Evolutionary conservation across 148 eudicot genomes (phyloP).

Genomic region (Silene latifolia): DNA sequence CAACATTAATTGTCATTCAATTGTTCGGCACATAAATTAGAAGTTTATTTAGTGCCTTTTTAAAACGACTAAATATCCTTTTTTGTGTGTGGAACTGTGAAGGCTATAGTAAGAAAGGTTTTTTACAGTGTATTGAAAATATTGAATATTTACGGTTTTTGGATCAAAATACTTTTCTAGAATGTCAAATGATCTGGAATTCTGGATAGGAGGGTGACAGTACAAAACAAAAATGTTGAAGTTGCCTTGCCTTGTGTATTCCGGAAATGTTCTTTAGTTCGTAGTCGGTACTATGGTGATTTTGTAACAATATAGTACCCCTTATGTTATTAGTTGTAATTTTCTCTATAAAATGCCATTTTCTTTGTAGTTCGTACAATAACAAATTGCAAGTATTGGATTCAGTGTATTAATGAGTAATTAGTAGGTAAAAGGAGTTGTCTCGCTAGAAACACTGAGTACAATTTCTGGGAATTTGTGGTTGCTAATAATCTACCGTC

Average conservation of each 20-base stretch:
- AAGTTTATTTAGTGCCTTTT: not conserved
- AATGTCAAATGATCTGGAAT: too few species aligned
- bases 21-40: not conserved
- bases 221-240: not conserved
- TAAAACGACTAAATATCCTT: not conserved
- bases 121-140: too few species aligned
- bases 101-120: too few species aligned
- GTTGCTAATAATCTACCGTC: conserved; percentile 6
- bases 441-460: not conserved
- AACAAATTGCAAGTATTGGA: not conserved
- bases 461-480: not conserved
- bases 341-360: not conserved
- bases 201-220: too few species aligned
- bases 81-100: too few species aligned
- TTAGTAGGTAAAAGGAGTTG: not conserved
- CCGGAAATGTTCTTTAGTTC: conserved; percentile 5
- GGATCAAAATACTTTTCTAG: too few species aligned
- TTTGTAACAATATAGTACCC: not conserved
- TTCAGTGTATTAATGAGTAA: not conserved
- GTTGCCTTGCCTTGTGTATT: conserved; percentile 11
- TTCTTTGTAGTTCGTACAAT: too few species aligned
- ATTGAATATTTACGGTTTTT: too few species aligned
- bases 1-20: too few species aligned
- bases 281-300: not conserved
- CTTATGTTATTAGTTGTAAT: not conserved